phyloP scores from a whole-genome alignment of 331 rosid species.

The Quercus lobata region DNA sequence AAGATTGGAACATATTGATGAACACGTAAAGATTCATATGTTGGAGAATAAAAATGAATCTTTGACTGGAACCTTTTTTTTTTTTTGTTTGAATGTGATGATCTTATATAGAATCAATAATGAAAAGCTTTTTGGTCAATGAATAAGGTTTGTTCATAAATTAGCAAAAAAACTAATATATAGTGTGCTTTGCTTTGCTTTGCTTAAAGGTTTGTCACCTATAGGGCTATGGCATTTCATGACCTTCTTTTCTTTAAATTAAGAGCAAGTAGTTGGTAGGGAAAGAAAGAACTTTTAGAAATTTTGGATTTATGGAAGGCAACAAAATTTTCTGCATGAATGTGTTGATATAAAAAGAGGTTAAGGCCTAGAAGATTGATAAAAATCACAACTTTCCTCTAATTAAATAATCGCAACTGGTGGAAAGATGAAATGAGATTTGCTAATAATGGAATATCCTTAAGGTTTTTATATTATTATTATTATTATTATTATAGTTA shows the following conservation, averaged over 20 bases:
- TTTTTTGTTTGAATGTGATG: constrained; percentile 25
- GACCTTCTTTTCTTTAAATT: background rate
- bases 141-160: constrained; percentile 16
- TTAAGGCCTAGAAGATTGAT: background rate
- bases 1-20: background rate
- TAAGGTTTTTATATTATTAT: constrained; percentile 1
- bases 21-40: constrained; percentile 12
- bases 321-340: constrained; percentile 25
- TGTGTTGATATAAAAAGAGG: background rate
- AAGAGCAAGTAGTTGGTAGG: constrained; percentile 15
- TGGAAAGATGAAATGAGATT: background rate
- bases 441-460: background rate
- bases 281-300: constrained; percentile 24
- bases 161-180: constrained; percentile 5
- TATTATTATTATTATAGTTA: background rate
- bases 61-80: constrained; percentile 36
- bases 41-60: constrained; percentile 17
- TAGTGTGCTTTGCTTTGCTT: constrained; percentile 11
- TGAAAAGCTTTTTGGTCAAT: constrained; percentile 24
- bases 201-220: background rate
- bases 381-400: background rate
- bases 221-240: background rate
- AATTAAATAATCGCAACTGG: background rate
- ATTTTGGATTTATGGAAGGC: constrained; percentile 32
- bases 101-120: constrained; percentile 6